A percentile compares a stretch with the other conserved stretches of the same genome.
These are phyloP conservation scores for Massarina eburnea DNA, from an alignment of 2,329 filamentous ascomycete species.

Conservation along the genomic window DNA sequence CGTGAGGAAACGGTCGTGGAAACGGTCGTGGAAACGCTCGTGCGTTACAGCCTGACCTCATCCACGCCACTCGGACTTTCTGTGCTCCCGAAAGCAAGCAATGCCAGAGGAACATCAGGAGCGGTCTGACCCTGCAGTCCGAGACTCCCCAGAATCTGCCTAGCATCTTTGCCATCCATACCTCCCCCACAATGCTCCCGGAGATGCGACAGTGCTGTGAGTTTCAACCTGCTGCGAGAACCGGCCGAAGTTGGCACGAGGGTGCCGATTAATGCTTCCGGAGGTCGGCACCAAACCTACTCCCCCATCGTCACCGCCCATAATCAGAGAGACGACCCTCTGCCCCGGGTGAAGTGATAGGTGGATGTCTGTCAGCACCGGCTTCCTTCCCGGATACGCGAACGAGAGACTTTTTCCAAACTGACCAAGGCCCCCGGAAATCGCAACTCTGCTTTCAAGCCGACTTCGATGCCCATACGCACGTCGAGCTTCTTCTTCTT, in stretches of 20 bases:
- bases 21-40: no score
- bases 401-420: slow-evolving; percentile 69
- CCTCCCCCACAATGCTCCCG: slow-evolving; percentile 55
- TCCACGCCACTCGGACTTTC: slow-evolving; percentile 67
- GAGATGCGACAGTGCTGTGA: slow-evolving; percentile 69
- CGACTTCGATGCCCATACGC: slow-evolving; percentile 75
- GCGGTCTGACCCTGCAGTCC: slow-evolving; percentile 70
- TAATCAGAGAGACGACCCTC: slow-evolving; percentile 69
- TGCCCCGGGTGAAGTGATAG: slow-evolving; percentile 73
- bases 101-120: slow-evolving; percentile 71
- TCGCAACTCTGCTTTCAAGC: slow-evolving; percentile 68
- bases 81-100: slow-evolving; percentile 79
- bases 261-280: slow-evolving; percentile 66
- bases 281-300: slow-evolving; percentile 54
- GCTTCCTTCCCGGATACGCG: slow-evolving; percentile 55
- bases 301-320: slow-evolving; percentile 46
- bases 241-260: slow-evolving; percentile 70
- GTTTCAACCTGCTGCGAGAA: slow-evolving; percentile 70
- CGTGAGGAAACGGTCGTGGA: slow-evolving; percentile 84
- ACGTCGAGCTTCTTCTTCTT: slow-evolving; percentile 87
- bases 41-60: no score
- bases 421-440: slow-evolving; percentile 75
- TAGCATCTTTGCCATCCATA: slow-evolving; percentile 67
- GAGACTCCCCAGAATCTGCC: slow-evolving; percentile 67
- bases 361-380: slow-evolving; percentile 63